Conservation (phyloP, 2,329 filamentous ascomycete genomes). For the Cytospora chrysosperma region DNA sequence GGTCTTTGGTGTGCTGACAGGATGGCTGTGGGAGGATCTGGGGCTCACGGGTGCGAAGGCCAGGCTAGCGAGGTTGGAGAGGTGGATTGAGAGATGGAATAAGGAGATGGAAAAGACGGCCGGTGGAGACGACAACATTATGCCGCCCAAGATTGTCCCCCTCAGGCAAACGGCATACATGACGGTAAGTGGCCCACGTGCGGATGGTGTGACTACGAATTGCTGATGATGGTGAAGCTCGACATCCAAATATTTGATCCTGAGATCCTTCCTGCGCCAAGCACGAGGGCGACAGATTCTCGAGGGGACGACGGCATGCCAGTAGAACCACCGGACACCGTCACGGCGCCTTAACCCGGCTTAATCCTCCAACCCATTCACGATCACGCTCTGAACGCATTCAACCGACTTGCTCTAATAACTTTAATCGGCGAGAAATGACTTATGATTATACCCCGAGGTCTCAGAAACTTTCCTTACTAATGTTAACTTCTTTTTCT, state of each 20-base stretch:
- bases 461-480: neutral
- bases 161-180: slow-evolving; percentile 84
- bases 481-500: slow-evolving; percentile 3
- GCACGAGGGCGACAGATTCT: slow-evolving; percentile 34
- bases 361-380: neutral
- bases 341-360: slow-evolving; percentile 12
- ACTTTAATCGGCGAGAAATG: slow-evolving; percentile 19
- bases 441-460: slow-evolving; percentile 25
- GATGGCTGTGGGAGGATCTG: slow-evolving; percentile 93
- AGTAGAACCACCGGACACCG: slow-evolving; percentile 10
- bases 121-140: slow-evolving; percentile 49
- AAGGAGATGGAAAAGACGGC: slow-evolving; percentile 59
- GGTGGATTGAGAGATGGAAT: slow-evolving; percentile 88
- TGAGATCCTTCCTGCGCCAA: slow-evolving; percentile 59
- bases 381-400: slow-evolving; percentile 10
- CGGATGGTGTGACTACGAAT: neutral
- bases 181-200: slow-evolving; percentile 56
- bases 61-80: slow-evolving; percentile 68
- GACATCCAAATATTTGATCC: slow-evolving; percentile 82
- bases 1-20: slow-evolving; percentile 75
- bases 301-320: slow-evolving; percentile 19
- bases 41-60: slow-evolving; percentile 75
- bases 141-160: slow-evolving; percentile 70
- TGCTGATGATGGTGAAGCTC: slow-evolving; percentile 50
- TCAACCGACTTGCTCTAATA: slow-evolving; percentile 10